phyloP scores from a whole-genome alignment of 106 monocot genomes.

The Dendrobium huoshanense region DNA sequence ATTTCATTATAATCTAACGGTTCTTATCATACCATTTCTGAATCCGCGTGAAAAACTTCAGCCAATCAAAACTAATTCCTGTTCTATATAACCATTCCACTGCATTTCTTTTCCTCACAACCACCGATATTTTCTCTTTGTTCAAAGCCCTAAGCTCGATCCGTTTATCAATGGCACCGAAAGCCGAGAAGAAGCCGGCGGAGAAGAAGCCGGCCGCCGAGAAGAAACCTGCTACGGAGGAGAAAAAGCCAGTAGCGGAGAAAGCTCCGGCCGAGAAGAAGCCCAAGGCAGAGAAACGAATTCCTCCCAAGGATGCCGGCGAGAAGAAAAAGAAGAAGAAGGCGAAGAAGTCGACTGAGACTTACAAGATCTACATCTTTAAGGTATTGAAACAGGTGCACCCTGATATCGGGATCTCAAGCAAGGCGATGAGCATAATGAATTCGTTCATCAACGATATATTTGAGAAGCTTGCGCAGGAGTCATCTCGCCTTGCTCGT shows the following conservation, averaged over 20 bases:
- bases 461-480: constrained; percentile 91
- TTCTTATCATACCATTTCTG: neutral
- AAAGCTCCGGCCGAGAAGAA: constrained; percentile 37
- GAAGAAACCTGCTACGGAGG: constrained; percentile 49
- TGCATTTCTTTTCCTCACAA: neutral
- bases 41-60: neutral
- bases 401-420: constrained; percentile 90
- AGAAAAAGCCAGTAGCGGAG: constrained; percentile 26
- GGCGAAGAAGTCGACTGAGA: constrained; percentile 52
- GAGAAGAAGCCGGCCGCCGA: constrained; percentile 73
- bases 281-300: constrained; percentile 30
- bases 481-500: constrained; percentile 52
- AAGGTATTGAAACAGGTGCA: constrained; percentile 97
- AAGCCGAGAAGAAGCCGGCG: constrained; percentile 43
- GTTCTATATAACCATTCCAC: neutral
- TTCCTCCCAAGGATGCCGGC: constrained; percentile 21
- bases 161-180: constrained; percentile 49
- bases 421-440: constrained; percentile 98
- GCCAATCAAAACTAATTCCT: neutral
- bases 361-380: constrained; percentile 99
- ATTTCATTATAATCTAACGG: neutral
- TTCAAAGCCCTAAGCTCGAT: neutral
- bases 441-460: constrained; percentile 97
- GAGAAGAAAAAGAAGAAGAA: constrained; percentile 29
- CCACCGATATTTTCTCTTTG: neutral